Evolutionary conservation across 352 stramenopile genomes (phyloP), one percentile per base, ranked within the genome.

Genomic region (Peronospora destructor): DNA sequence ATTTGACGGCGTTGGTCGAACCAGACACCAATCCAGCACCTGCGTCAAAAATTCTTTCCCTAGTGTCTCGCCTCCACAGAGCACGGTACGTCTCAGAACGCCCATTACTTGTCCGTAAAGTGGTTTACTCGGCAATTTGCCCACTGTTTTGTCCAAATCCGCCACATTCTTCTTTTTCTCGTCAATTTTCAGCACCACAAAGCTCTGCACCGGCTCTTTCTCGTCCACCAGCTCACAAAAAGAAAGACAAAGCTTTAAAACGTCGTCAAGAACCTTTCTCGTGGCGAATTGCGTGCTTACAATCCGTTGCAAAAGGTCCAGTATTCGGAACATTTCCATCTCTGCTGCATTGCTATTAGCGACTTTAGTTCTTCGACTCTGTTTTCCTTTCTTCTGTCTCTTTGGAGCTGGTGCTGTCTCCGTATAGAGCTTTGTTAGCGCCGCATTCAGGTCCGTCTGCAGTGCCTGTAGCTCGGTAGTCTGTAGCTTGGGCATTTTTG

Each of bases 361-460:
- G 13, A 45, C 25, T 54, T 48, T 60, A 4, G 36, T 33, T 36
- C 53, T 66, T 34, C 54, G 73, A 21, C 16, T 51, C 25, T 76
- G 65, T 44, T 84, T 82, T 42, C 75, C 47, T 49, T 87, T 87
- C 60, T 87, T 89, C 29, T 80, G 71, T 1, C 78, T 64, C 46
- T 89, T 89, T 12, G 67, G 33, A 0, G 64, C 45, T 4, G 77
- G 68, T 2, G 53, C 56, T 23, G 46, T 38, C 19, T 63, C 68
- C 0, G 40, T 53, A 26, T 66, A 45, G 14, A 73, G 63, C 42
- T 71, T 70, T 7, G 66, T 59, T 8, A 84, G 45, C 2, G 61
- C 58, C 7, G 17, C 19, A n/a, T 77, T 52, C 1, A 86, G 44
- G 29, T 77, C 46, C n/a, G 36, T 41, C 52, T 85, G 70, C 8